phyloP scores from a whole-genome alignment of 2,329 filamentous ascomycete species.

The Tolypocladium capitatum region DNA sequence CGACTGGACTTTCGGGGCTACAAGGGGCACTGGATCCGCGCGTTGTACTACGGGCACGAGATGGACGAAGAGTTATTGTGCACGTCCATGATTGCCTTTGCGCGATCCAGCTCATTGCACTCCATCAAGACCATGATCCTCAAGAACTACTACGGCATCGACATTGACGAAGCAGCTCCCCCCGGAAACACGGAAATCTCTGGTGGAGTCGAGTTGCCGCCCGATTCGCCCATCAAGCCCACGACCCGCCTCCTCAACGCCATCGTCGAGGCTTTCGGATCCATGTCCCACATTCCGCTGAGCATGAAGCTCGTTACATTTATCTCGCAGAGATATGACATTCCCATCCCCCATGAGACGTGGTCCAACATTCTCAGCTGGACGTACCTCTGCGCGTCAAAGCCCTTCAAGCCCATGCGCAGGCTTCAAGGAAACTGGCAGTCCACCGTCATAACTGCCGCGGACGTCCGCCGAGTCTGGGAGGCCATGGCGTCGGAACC shows the following conservation, averaged over 20 bases:
- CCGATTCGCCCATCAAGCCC: constrained; percentile 43
- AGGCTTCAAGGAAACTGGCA: constrained; percentile 13
- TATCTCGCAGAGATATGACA: constrained; percentile 43
- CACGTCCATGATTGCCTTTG: constrained; percentile 27
- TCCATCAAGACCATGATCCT: constrained; percentile 21
- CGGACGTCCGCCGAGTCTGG: constrained; percentile 41
- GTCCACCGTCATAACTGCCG: constrained; percentile 20
- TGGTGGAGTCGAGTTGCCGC: constrained; percentile 25
- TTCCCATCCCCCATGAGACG: constrained; percentile 41
- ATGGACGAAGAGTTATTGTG: constrained; percentile 27
- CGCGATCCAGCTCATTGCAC: constrained; percentile 21
- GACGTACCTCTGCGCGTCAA: constrained; percentile 43
- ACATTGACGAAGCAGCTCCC: constrained; percentile 7
- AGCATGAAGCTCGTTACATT: constrained; percentile 49
- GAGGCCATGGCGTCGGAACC: constrained; percentile 44
- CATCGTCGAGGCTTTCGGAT: constrained; percentile 56
- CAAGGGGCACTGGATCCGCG: constrained; percentile 14
- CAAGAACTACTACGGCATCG: constrained; percentile 16
- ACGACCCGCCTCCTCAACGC: constrained; percentile 45
- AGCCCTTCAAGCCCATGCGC: constrained; percentile 24
- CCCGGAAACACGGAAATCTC: constrained; percentile 11
- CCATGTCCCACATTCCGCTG: constrained; percentile 46
- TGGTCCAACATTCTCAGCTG: constrained; percentile 59
- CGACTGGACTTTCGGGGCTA: constrained; percentile 13
- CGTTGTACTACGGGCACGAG: constrained; percentile 12